These are phyloP conservation scores for Triadica sebifera DNA, from an alignment of 345 rosid species.

Conservation along the genomic window DNA sequence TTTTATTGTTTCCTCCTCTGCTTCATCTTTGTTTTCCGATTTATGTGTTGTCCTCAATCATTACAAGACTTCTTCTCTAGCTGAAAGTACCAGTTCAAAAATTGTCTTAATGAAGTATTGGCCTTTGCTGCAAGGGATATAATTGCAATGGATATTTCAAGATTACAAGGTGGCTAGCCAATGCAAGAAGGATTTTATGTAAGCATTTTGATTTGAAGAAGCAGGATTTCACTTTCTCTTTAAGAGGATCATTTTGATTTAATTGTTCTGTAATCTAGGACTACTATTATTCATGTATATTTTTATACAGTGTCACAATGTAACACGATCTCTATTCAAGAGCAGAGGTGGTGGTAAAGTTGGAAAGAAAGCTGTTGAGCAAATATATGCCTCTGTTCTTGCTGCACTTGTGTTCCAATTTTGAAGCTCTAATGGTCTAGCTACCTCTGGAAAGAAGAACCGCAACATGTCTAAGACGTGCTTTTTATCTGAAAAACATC, in stretches of 20 bases:
- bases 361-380: slow-evolving; percentile 90
- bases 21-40: background rate
- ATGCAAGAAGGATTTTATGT: slow-evolving; percentile 95
- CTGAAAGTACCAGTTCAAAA: slow-evolving; percentile 72
- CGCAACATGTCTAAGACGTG: too few species aligned
- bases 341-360: slow-evolving; percentile 93
- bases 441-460: slow-evolving; percentile 73
- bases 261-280: slow-evolving; percentile 7
- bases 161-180: slow-evolving; percentile 98
- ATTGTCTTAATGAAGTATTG: slow-evolving; percentile 78
- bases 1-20: too few species aligned
- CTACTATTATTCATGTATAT: background rate
- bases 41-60: slow-evolving; percentile 40
- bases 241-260: background rate
- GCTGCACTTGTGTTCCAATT: slow-evolving; percentile 82
- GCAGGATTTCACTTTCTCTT: slow-evolving; percentile 1
- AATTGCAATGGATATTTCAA: slow-evolving; percentile 87
- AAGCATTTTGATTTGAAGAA: slow-evolving; percentile 35
- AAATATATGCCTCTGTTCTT: slow-evolving; percentile 81
- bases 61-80: slow-evolving; percentile 68
- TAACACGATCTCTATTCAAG: slow-evolving; percentile 26
- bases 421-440: slow-evolving; percentile 89
- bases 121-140: slow-evolving; percentile 83
- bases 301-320: too few species aligned
- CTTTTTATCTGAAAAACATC: background rate